Base-by-base conservation (phyloP, 805 yeast genomes). In the Scheffersomyces ergatensis region DNA sequence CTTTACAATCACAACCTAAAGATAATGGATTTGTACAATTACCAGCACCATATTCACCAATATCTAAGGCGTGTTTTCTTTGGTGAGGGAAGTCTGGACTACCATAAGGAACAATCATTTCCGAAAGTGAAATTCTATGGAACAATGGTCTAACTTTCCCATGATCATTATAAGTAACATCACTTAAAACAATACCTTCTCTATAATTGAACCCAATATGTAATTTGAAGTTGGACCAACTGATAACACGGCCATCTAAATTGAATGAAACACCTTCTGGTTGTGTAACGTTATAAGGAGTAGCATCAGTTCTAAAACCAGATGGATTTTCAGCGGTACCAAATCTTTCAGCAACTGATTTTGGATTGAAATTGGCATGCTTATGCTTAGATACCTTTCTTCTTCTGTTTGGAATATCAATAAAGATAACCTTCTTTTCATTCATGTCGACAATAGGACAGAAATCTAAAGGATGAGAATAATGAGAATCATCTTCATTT, bases 41-140 rank as follows among this genome's bases (percentile, higher is more conserved):
- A 57, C 93, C 93, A 47, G 89, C 92, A 67, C 93, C 93, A 60
- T 85, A 85, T 63, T 85, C 93, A 61, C 93, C 93, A 50, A 85
- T 80, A 65, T 85, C 93, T 64, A 85, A 78, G 33, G 93, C 93
- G 55, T 85, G 93, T 65, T 85, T 85, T 67, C 93, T 76, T 58
- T 85, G 89, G 60, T 85, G 92, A 41, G 89, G 90, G 67, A 74
- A 80, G 49, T 78, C 83, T 43, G 93, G 93, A 46, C 73, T 72
- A 40, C 93, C 93, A 56, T 85, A 85, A 18, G 93, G 93, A 44
- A 85, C 93, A 65, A 85, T 82, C 92, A 85, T 85, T 68, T 85
- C 93, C 29, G 85, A 72, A 45, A 85, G 67, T 2, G 92, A 85
- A 54, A 85, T 72, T 63, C 93, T 74, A 71, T 85, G 89, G 77